Conservation (phyloP, 306 rosid genomes). For the Vigna trinervia region DNA sequence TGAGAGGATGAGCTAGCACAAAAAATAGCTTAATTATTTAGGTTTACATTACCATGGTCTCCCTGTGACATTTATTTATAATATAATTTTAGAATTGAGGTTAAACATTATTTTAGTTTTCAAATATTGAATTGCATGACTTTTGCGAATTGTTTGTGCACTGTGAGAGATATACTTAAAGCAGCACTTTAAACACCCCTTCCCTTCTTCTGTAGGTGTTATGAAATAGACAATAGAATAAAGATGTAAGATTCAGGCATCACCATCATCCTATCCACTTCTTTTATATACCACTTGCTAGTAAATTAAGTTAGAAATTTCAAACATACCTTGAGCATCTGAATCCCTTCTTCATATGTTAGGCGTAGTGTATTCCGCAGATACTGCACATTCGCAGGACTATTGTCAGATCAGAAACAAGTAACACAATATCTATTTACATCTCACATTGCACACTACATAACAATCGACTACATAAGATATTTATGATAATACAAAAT, state of each 20-base stretch:
- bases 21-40: no score
- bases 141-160: no score
- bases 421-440: slow-evolving; percentile 3
- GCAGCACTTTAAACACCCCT: neutral
- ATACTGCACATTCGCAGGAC: slow-evolving; percentile 65
- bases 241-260: neutral
- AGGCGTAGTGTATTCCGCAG: slow-evolving; percentile 76
- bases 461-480: slow-evolving; percentile 6
- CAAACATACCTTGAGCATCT: slow-evolving; percentile 84
- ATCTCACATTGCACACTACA: neutral
- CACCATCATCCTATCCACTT: slow-evolving; percentile 25
- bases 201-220: neutral
- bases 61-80: neutral
- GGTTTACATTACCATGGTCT: neutral
- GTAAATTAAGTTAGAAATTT: neutral
- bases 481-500: slow-evolving; percentile 12
- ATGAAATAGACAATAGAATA: neutral
- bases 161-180: no score
- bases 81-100: neutral
- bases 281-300: neutral
- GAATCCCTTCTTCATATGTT: slow-evolving; percentile 90
- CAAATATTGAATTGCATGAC: no score
- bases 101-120: neutral
- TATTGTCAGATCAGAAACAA: slow-evolving; percentile 42
- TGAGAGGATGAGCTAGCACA: no score